Conservation (phyloP, 139 green algal genomes). For the Bryopsis sp. region DNA sequence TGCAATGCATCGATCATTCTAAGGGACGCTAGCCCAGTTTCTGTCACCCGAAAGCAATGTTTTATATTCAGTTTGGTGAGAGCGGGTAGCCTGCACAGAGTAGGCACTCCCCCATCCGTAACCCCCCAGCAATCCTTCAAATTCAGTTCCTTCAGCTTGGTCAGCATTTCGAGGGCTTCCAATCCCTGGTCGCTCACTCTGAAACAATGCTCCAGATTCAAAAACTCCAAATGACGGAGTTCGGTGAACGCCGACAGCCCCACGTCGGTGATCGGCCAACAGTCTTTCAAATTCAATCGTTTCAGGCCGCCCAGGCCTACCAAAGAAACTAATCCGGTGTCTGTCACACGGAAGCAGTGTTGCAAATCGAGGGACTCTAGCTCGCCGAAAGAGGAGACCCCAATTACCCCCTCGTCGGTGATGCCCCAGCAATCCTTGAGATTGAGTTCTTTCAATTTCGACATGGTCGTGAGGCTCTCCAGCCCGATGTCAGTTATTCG, state of each 20-base stretch:
- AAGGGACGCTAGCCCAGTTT: too few relatives aligned
- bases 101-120: conserved; percentile 10
- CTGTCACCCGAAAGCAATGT: too few relatives aligned
- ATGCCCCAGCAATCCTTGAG: conserved; percentile 21
- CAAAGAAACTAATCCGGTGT: not conserved
- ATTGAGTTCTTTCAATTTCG: conserved; percentile 8
- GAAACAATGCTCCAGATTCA: conserved; percentile 19
- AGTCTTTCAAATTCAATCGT: conserved; percentile 18
- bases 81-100: too few relatives aligned
- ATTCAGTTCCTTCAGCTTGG: not conserved
- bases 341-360: conserved; percentile 17
- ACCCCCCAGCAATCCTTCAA: conserved; percentile 22
- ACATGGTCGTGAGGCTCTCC: not conserved
- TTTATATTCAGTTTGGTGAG: too few relatives aligned
- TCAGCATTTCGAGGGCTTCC: not conserved
- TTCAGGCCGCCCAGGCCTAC: not conserved
- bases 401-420: not conserved
- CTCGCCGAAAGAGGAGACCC: not conserved
- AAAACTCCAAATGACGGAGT: not conserved
- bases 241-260: not conserved
- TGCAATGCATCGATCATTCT: too few relatives aligned
- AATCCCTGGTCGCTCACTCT: conserved; percentile 1
- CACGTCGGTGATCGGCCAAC: conserved; percentile 10
- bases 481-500: conserved; percentile 13
- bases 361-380: conserved; percentile 14